phyloP scores from a whole-genome alignment of 805 yeast genomes.

The Candida tibetensis region DNA sequence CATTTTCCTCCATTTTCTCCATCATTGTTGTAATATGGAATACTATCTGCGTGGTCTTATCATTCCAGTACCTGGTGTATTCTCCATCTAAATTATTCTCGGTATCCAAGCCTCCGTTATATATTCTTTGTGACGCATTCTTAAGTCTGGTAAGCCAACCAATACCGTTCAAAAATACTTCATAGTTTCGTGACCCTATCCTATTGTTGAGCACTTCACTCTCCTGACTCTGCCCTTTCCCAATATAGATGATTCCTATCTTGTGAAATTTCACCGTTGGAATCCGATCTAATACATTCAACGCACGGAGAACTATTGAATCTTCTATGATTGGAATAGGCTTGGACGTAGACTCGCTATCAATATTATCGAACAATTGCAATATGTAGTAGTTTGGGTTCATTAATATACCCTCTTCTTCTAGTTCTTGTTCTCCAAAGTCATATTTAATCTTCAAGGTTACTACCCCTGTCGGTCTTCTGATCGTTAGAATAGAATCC shows the following conservation, averaged over 20 bases:
- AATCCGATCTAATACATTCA: constrained; percentile 64
- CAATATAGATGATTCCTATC: constrained; percentile 75
- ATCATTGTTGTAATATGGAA: constrained; percentile 82
- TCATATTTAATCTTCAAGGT: constrained; percentile 46
- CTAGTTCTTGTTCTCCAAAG: constrained; percentile 14
- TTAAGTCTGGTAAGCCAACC: constrained; percentile 62
- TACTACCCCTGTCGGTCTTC: constrained; percentile 68
- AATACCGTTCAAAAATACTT: constrained; percentile 53
- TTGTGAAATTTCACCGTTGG: constrained; percentile 79
- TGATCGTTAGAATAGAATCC: constrained; percentile 45
- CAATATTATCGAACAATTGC: constrained; percentile 49
- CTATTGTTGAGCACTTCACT: constrained; percentile 60
- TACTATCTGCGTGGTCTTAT: constrained; percentile 65
- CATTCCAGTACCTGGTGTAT: constrained; percentile 69
- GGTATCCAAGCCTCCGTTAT: constrained; percentile 78
- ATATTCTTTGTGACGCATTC: constrained; percentile 45
- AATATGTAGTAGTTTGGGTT: constrained; percentile 47
- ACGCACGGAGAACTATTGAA: constrained; percentile 43
- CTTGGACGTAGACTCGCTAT: constrained; percentile 26
- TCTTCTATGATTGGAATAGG: constrained; percentile 56
- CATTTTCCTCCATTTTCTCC: constrained; percentile 45
- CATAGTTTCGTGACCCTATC: constrained; percentile 62
- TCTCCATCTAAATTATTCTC: constrained; percentile 72
- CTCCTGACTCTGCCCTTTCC: constrained; percentile 62
- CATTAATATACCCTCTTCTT: constrained; percentile 10